Evolutionary conservation across 176 grass and related monocot genomes (phyloP).

Genomic region (Oryza glumipatula): DNA sequence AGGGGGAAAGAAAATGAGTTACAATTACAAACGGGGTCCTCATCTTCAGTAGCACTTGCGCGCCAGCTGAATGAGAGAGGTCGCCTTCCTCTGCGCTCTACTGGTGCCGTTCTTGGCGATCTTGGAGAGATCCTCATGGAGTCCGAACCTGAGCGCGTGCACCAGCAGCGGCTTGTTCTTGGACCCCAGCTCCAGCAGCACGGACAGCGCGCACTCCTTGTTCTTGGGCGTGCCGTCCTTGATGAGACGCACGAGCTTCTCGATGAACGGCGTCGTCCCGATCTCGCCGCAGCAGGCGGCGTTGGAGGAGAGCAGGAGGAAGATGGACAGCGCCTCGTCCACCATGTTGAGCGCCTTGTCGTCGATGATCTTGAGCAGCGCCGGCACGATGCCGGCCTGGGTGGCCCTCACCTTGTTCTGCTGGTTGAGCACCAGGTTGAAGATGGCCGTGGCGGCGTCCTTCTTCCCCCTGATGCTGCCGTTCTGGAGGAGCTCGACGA

Average conservation of each 20-base stretch:
- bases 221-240: conserved; percentile 78
- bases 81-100: conserved; percentile 81
- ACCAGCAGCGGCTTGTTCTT: conserved; percentile 54
- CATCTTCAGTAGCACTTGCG: conserved; percentile 41
- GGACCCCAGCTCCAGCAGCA: conserved; percentile 71
- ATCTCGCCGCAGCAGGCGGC: conserved; percentile 44
- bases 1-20: not conserved
- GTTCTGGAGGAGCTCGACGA: conserved; percentile 63
- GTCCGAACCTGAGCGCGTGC: conserved; percentile 52
- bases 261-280: conserved; percentile 48
- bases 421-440: conserved; percentile 59
- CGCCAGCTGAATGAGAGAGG: conserved; percentile 59
- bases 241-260: conserved; percentile 59
- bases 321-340: conserved; percentile 72
- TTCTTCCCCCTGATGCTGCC: conserved; percentile 68
- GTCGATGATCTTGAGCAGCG: conserved; percentile 43
- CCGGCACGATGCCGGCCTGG: conserved; percentile 44
- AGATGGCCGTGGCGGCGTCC: conserved; percentile 77
- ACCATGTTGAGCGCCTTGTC: conserved; percentile 62
- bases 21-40: conserved; percentile 22
- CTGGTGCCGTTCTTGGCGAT: conserved; percentile 59
- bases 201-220: conserved; percentile 71
- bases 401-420: conserved; percentile 63
- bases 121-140: conserved; percentile 52
- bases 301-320: conserved; percentile 61